Base-by-base conservation (phyloP, 345 rosid genomes). In the Zanthoxylum bungeanum region DNA sequence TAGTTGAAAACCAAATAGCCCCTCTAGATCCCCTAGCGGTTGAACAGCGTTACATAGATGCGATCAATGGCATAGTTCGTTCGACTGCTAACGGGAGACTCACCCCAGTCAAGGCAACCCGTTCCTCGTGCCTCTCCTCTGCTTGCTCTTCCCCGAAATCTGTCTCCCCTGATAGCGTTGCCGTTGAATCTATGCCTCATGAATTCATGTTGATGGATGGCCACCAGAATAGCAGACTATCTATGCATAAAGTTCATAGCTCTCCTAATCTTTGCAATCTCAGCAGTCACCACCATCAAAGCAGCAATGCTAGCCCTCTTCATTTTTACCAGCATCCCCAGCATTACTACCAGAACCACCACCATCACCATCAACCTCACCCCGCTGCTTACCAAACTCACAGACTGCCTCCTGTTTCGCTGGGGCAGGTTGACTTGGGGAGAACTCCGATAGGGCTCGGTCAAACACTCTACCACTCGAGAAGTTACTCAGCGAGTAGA, bases 1-100 rank as follows among this genome's bases (percentile, higher is more conserved):
- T 79, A 9, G 14, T 75, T 0, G 92, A 88, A 68, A 80, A 73
- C 56, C 96, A 64, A 14, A 66, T 16, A 8, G n/a, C 56, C 37
- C 65, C 68, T 0, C 9, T 71, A 11, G 93, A 90, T 65, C 78
- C 81, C 2, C 80, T 69, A 28, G 77, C 81, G 0, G 36, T 81
- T 7, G 97, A 92, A 71, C 96, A 88, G 59, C 90, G 91, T 5
- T 94, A 89, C 77, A 81, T 94, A 4, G 98, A 92, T 42, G 97
- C 98, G 7, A 75, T 94, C 76, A 94, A 94, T 27, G 93, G 95
- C 11, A 66, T 83, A 21, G 24, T 74, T 56, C 86, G 83, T 34
- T 31, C 75, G 17, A 16, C 74, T 1, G 22, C 75, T 42, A 66
- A 7, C 30, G 59, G 71, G 17, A 72, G 74, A 60, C 84, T 75